Evolutionary conservation across 2,329 filamentous ascomycete species (phyloP), one percentile per base, ranked within the genome.

Genomic region (Paramyrothecium roridum): DNA sequence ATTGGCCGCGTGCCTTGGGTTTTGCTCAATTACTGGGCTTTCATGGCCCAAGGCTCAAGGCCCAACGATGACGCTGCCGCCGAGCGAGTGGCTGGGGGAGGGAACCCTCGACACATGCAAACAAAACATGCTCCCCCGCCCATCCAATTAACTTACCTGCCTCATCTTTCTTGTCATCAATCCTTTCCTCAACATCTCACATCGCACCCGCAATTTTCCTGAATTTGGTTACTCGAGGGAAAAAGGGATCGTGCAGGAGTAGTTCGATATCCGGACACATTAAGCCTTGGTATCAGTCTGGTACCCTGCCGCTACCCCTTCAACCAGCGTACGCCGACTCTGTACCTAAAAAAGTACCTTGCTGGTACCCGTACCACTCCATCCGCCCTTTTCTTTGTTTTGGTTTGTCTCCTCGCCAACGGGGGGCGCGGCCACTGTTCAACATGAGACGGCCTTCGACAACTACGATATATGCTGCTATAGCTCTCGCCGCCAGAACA

Each of bases 371-470:
- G n/a, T n/a, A n/a, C n/a, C n/a, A n/a, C n/a, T n/a, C n/a, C n/a
- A n/a, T n/a, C 26, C 26, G 4, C 26, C 26, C 26, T 30, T 34
- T 26, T 52, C 34, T 61, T 55, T 53, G 22, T 50, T 55, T 60
- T 40, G 4, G 40, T 46, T 48, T 57, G 52, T 48, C 49, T 21
- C 52, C 40, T 48, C 40, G 37, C n/a, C 51, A 56, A 37, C 34
- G 45, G 45, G 47, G 46, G 45, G 47, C 54, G n/a, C 45, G 22
- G 16, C 47, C 19, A 26, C 10, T 49, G 19, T 47, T 49, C 21
- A 21, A 56, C 58, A 67, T 67, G 65, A 64, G 60, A 54, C 62
- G 65, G 59, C 51, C n/a, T 43, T 19, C 37, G 16, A 17, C 54
- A 40, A 34, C 57, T 46, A 48, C 55, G 34, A 52, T 63, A 8